Percentiles rank a stretch among this genome's conserved stretches.
phyloP scores from a whole-genome alignment of 2,329 filamentous ascomycete species.

The Apiospora phragmitis region DNA sequence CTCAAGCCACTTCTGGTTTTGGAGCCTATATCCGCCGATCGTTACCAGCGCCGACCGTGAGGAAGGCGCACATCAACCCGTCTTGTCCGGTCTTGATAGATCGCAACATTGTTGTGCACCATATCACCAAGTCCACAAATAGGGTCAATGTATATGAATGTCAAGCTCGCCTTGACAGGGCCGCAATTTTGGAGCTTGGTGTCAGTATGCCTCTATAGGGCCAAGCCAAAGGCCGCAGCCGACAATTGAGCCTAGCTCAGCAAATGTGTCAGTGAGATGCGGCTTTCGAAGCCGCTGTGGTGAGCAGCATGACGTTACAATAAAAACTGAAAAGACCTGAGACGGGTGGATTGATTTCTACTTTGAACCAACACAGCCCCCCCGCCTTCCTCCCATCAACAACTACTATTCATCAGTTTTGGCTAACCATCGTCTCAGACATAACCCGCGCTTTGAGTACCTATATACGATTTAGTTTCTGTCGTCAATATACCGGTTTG shows the following conservation, averaged over 20 bases:
- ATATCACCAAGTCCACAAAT: background rate
- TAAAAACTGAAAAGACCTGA: constrained; percentile 20
- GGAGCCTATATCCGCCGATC: constrained; percentile 14
- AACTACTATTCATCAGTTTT: background rate
- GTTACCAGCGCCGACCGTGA: background rate
- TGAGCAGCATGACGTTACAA: constrained; percentile 18
- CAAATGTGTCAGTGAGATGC: constrained; percentile 9
- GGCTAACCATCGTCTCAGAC: background rate
- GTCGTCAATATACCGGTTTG: background rate
- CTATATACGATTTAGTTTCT: background rate
- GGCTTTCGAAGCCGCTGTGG: constrained; percentile 18
- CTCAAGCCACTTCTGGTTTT: constrained; percentile 16
- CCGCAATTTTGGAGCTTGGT: constrained; percentile 14
- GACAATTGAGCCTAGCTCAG: constrained; percentile 1
- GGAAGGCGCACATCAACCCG: background rate
- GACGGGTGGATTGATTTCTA: constrained; percentile 11
- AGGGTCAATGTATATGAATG: constrained; percentile 4
- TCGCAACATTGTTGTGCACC: background rate
- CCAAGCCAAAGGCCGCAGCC: constrained; percentile 17
- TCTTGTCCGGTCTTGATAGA: background rate
- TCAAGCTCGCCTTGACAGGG: background rate
- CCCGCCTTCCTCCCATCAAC: background rate
- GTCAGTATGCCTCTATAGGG: constrained; percentile 9
- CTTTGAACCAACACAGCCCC: constrained; percentile 1
- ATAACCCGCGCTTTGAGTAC: background rate